phyloP scores from a whole-genome alignment of 352 stramenopile species.

The Aphanomyces astaci region DNA sequence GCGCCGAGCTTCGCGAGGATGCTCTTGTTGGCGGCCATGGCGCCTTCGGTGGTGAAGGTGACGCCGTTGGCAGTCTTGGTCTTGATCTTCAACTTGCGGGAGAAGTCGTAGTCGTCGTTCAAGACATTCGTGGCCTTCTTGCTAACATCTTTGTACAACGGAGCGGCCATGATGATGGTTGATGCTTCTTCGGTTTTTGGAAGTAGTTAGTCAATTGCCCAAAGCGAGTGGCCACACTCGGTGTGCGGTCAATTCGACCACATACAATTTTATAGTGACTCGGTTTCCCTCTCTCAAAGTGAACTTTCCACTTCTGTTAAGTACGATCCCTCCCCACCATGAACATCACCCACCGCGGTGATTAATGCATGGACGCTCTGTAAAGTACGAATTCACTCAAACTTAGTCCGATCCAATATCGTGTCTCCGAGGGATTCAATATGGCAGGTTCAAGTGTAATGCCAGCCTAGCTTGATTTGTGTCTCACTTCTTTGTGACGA shows the following conservation, averaged over 20 bases:
- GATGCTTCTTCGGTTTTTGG: neutral
- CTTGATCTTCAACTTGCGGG: constrained; percentile 76
- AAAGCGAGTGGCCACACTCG: neutral
- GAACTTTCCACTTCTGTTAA: constrained; percentile 13
- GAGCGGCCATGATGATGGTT: constrained; percentile 33
- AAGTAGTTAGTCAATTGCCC: constrained; percentile 7
- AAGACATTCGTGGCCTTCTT: constrained; percentile 72
- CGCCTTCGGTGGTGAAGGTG: constrained; percentile 77
- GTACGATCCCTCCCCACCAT: constrained; percentile 15
- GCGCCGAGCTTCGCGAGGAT: constrained; percentile 72
- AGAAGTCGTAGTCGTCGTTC: constrained; percentile 71
- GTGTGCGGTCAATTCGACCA: neutral
- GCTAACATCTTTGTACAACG: constrained; percentile 75
- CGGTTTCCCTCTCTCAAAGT: constrained; percentile 7
- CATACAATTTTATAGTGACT: constrained; percentile 8
- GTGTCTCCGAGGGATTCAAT: neutral
- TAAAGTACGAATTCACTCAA: neutral
- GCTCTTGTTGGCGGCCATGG: constrained; percentile 71
- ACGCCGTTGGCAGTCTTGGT: constrained; percentile 68
- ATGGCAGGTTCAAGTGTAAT: neutral
- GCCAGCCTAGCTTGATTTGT: neutral
- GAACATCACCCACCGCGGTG: neutral
- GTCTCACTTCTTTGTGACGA: neutral
- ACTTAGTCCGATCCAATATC: neutral
- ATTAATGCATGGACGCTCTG: neutral